Base-by-base conservation (phyloP, 2,329 filamentous ascomycete genomes). In the Hymenoscyphus albidus region DNA sequence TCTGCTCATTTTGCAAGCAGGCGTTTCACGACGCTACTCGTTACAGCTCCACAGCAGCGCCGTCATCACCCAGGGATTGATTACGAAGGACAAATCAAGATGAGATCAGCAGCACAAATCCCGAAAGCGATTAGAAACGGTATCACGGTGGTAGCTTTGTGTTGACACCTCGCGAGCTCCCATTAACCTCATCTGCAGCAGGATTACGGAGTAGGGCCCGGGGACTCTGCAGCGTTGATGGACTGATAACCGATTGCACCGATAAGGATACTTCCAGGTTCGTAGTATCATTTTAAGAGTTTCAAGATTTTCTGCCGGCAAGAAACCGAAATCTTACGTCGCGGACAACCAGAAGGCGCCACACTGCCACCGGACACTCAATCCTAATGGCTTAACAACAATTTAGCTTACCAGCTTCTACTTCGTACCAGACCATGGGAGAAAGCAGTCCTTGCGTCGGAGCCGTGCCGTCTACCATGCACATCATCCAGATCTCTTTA, bases 271-370 rank as follows among this genome's bases (percentile, higher is more conserved):
- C 65, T 18, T 22, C n/a, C n/a, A 51, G 27, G 27, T 27, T 27
- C 27, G 44, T 51, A 54, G 18, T 56, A 56, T 48, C 62, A 62
- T 66, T 58, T 62, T 64, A 54, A 62, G 66, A 64, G 70, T 69
- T 71, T 70, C 68, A 70, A 68, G 61, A 68, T 68, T 66, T 58
- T 62, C 63, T 63, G 59, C 42, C 62, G 51, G 48, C 48, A 54
- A 54, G 18, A 54, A 58, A 59, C 58, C 62, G 51, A 64, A 27
- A 51, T 57, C 59, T 64, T 59, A 65, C 62, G 22, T 56, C 59
- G 62, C 58, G 62, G 48, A 57, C 64, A 59, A 62, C 35, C 27
- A 62, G 39, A 61, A 35, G 12, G 58, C 60, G 59, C 65, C 62
- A 65, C 62, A 38, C 42, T 57, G 56, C 35, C 35, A 35, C 6